Percentiles rank a stretch among this genome's conserved stretches.
phyloP scores from a whole-genome alignment of 2,329 filamentous ascomycete species.

The Volutella citrinella region DNA sequence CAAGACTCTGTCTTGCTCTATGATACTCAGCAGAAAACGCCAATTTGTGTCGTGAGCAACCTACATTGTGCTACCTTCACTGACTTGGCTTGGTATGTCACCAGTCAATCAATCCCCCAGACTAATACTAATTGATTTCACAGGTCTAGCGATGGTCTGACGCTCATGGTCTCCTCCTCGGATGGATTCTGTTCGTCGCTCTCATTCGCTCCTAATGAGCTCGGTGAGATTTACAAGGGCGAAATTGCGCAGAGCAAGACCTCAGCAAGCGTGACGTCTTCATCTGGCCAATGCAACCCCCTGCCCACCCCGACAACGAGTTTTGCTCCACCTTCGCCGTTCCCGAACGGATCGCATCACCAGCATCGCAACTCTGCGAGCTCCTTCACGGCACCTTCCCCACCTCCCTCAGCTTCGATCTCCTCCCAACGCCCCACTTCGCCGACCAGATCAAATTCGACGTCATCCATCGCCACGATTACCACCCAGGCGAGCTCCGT shows the following conservation, averaged over 20 bases:
- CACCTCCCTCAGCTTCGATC: conserved; percentile 53
- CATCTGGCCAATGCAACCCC: conserved; percentile 64
- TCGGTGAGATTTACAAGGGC: conserved; percentile 77
- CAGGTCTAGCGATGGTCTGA: conserved; percentile 50
- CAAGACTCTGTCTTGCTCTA: conserved; percentile 94
- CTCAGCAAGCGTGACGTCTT: conserved; percentile 36
- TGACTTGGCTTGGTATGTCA: conserved; percentile 82
- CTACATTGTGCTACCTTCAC: conserved; percentile 97
- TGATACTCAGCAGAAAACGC: conserved; percentile 94
- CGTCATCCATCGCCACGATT: conserved; percentile 75
- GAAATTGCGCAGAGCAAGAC: conserved; percentile 55
- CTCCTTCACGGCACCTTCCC: conserved; percentile 57
- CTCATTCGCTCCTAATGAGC: conserved; percentile 77
- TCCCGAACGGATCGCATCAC: conserved; percentile 44
- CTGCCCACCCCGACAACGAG: conserved; percentile 66
- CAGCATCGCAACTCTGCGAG: conserved; percentile 57
- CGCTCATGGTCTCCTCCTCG: conserved; percentile 89
- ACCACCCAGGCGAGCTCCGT: conserved; percentile 59
- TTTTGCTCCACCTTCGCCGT: conserved; percentile 61
- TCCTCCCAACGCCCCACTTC: conserved; percentile 68
- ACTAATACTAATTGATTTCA: conserved; percentile 27
- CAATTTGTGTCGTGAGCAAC: conserved; percentile 92
- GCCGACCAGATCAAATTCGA: conserved; percentile 80
- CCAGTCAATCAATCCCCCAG: background rate
- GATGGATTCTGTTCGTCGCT: conserved; percentile 96